Conservation (phyloP, 257 asterid species). For the Solanum infundibuliforme region DNA sequence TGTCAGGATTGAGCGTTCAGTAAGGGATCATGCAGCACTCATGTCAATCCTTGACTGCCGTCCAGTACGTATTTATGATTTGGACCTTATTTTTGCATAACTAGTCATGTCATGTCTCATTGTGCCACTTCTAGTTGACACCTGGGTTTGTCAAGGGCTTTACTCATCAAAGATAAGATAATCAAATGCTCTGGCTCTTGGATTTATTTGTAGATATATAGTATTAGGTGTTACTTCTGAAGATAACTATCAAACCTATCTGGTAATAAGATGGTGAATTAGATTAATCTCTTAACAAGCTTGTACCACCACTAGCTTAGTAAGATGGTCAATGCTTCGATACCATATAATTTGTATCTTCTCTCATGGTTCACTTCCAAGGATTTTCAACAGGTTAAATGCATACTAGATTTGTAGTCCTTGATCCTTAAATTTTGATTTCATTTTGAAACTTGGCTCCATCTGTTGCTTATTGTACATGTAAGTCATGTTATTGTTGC, state of each 20-base stretch:
- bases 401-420: neutral
- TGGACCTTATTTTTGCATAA: neutral
- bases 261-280: neutral
- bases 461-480: neutral
- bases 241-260: neutral
- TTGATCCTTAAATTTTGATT: neutral
- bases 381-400: neutral
- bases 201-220: neutral
- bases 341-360: neutral
- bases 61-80: conserved; percentile 51
- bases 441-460: neutral
- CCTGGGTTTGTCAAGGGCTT: neutral
- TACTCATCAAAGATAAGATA: neutral
- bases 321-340: neutral
- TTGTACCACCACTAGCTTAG: neutral
- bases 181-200: neutral
- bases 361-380: neutral
- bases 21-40: conserved; percentile 78
- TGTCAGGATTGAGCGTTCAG: conserved; percentile 90
- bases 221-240: neutral
- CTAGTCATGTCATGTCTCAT: neutral
- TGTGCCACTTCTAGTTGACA: neutral
- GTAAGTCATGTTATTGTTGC: neutral
- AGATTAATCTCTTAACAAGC: neutral
- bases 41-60: conserved; percentile 81